Base-by-base conservation (phyloP, 441 rosid species). In the Adansonia madagascariensis region DNA sequence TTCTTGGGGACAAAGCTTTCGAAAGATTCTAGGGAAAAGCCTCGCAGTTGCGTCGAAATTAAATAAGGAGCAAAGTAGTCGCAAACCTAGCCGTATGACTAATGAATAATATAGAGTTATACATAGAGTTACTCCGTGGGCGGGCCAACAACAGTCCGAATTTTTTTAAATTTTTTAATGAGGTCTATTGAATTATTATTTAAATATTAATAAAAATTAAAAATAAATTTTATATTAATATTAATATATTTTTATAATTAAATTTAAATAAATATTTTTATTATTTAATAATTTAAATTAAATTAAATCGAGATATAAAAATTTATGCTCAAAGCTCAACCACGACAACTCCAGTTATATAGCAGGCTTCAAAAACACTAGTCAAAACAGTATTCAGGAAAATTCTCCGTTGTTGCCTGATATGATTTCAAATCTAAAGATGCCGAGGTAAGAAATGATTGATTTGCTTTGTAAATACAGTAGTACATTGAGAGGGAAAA, bases 11-110 rank as follows among this genome's bases (percentile, higher is more conserved):
- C 72, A 63, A 66, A 77, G 74, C 74, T 27, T 46, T 0, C n/a
- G 12, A 47, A 73, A 76, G 75, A 77, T 74, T 81, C 84, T 12
- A 50, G 57, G 77, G 90, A 85, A 87, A 71, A 79, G 81, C 85
- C 60, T 11, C 17, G 86, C 82, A 82, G 77, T 78, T 83, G 78
- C 86, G 78, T 69, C 15, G 53, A 81, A 75, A 66, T 74, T 60
- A 18, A 8, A 39, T 31, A 75, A 35, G 14, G 41, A 18, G 41
- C 8, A 11, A 9, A 35, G 27, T n/a, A 39, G 55, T 17, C 24
- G 22, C 56, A 41, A 43, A 43, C 76, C 22, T 18, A 57, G 41
- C 52, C 41, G 46, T 52, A 53, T 60, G 52, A 46, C 55, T 1
- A 18, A 53, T 27, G 31, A 27, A 27, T 27, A 27, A 1, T 27